Base-by-base conservation (phyloP, 352 stramenopile species). In the Phytophthora crassamura region DNA sequence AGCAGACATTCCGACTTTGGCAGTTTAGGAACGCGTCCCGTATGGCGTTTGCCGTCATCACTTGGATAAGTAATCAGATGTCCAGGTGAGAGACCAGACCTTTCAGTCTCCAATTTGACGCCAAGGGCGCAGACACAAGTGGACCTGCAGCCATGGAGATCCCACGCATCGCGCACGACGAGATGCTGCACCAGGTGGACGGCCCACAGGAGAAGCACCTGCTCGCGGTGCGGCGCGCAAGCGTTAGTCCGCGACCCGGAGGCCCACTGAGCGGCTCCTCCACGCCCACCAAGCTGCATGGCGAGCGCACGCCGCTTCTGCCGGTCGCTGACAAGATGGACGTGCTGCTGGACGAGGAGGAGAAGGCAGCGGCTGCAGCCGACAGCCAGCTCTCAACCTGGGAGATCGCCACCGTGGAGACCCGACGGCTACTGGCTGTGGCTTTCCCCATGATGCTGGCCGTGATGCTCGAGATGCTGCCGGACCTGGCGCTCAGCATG, bases 181-280 rank as follows among this genome's bases (percentile, higher is more conserved):
- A 84, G 58, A 46, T 86, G 28, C 67, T 87, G 18, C 80, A 76
- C 48, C 53, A 78, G 43, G 64, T 87, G 41, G 77, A 87, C 18
- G 75, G 75, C 28, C 66, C 68, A 28, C 77, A 75, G 51, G 73
- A 77, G 41, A 53, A 73, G 41, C 65, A 85, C 20, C 43, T 77
- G 15, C 41, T 82, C 16, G 47, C 22, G 6, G 14, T 68, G 22
- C 25, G 50, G 4, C 43, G 39, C 30, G 58, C 43, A 16, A 72
- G 64, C 11, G 50, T 72, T 8, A 72, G 58, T 36, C 64, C 58
- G 5, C 46, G 42, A 48, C 64, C 64, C 2, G 18, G 18, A n/a
- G 9, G 18, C 6, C 32, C 57, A 7, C 57, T 39, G 10, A 33
- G 40, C 22, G 41, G 25, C 25, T 3, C 25, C 25, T 30, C 25